Evolutionary conservation across 371 early-diverging fungal genomes (phyloP), one percentile per base, ranked within the genome.

Genomic region (Actinomucor elegans): DNA sequence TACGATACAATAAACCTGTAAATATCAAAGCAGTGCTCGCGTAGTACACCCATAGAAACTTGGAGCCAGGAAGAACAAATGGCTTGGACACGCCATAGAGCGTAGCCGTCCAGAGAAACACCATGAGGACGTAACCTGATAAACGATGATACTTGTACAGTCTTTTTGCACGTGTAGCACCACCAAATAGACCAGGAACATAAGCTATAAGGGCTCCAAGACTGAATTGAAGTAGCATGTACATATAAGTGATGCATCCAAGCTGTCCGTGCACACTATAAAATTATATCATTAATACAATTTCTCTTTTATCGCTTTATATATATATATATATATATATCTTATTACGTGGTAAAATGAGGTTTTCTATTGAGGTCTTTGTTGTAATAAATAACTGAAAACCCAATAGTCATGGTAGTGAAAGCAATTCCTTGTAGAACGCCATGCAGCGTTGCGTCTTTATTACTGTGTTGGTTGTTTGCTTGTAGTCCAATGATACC

Each of bases 61-160:
- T 9, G 12, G 41, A 41, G 20, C 20, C 37, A 37, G 37, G 6
- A 18, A 37, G 0, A n/a, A 48, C 6, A 48, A 35, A 48, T 48
- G 36, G 36, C 14, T 21, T 48, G 5, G 2, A 21, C 24, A 20
- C 35, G 11, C 34, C 58, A 38, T 21, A 48, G 20, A 46, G 36
- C 10, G 67, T 71, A 15, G 71, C 67, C 1, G 64, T 11, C 64
- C 59, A 66, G 10, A 60, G 36, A 4, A 71, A 42, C 9, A 48
- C n/a, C n/a, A 67, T 18, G 6, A 68, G 14, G 0, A 62, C 9
- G 44, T 76, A 76, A 5, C 76, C 76, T 7, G 64, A 59, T 18
- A 69, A 33, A 8, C 71, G 64, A 36, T 71, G 75, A 29, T 64
- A 71, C 37, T 63, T 75, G 59, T 66, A 75, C 26, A 66, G 48